Conservation (phyloP, 495 filamentous ascomycete species). For the Aspergillus ellipticus region DNA sequence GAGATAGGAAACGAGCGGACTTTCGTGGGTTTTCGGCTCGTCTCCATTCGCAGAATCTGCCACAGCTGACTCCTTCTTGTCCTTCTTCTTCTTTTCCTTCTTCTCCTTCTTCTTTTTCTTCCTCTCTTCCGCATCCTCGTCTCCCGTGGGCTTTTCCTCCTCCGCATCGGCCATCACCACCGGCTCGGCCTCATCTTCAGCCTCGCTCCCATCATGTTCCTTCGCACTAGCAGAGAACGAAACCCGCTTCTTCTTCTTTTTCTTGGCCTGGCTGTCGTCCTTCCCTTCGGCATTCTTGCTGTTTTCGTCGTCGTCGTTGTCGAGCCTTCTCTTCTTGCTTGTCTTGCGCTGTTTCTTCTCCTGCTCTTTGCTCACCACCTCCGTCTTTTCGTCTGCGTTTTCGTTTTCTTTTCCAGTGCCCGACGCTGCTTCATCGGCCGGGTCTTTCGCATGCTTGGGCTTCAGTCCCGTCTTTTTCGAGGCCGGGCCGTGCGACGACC, state of each 20-base stretch:
- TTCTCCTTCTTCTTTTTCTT: conserved; percentile 32
- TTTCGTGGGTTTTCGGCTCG: conserved; percentile 29
- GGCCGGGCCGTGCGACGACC: conserved; percentile 55
- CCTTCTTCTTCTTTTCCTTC: conserved; percentile 30
- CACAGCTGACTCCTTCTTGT: conserved; percentile 11
- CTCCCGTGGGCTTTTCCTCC: conserved; percentile 4
- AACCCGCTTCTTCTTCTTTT: conserved; percentile 60
- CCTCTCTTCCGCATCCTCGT: conserved; percentile 22
- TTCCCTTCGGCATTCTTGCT: conserved; percentile 6
- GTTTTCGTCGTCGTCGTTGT: neutral
- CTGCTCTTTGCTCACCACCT: conserved; percentile 15
- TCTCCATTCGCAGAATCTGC: neutral
- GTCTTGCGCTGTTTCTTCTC: conserved; percentile 23
- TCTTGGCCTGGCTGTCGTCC: neutral
- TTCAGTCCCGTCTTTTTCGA: conserved; percentile 77
- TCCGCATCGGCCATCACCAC: conserved; percentile 16
- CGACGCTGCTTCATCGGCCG: conserved; percentile 18
- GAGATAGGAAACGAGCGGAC: conserved; percentile 70
- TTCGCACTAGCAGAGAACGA: conserved; percentile 72
- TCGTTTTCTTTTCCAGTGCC: conserved; percentile 16
- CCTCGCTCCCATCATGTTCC: conserved; percentile 51
- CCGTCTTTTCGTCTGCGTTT: conserved; percentile 15
- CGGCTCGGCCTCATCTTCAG: conserved; percentile 17
- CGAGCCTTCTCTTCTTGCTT: conserved; percentile 8
- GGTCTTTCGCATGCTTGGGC: conserved; percentile 60